phyloP scores from a whole-genome alignment of 306 rosid species.

The Spatholobus suberectus region DNA sequence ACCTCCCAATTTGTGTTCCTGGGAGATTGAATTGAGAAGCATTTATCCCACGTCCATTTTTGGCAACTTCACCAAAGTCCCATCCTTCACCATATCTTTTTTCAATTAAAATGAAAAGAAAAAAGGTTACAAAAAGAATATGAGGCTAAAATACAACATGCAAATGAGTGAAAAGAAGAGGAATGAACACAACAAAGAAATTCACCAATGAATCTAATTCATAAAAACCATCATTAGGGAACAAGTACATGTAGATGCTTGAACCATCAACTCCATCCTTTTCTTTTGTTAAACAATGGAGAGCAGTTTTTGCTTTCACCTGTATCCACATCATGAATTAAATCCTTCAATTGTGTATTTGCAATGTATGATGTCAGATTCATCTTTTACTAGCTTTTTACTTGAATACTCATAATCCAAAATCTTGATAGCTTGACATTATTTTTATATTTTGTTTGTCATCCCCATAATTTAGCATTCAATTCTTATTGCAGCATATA shows the following conservation, averaged over 20 bases:
- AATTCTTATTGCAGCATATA: neutral
- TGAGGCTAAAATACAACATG: slow-evolving; percentile 16
- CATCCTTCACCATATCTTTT: slow-evolving; percentile 98
- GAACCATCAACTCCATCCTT: slow-evolving; percentile 86
- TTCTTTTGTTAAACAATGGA: slow-evolving; percentile 67
- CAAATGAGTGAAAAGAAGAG: slow-evolving; percentile 9
- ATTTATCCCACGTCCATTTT: slow-evolving; percentile 88
- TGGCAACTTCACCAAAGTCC: slow-evolving; percentile 98
- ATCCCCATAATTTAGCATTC: slow-evolving; percentile 23
- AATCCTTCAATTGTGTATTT: slow-evolving; percentile 20
- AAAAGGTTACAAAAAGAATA: slow-evolving; percentile 27
- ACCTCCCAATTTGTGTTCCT: slow-evolving; percentile 96
- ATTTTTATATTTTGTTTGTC: slow-evolving; percentile 3
- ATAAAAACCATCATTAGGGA: slow-evolving; percentile 35
- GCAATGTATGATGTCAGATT: slow-evolving; percentile 27
- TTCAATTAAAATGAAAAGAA: slow-evolving; percentile 27
- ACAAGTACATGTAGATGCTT: slow-evolving; percentile 82
- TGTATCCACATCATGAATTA: slow-evolving; percentile 50
- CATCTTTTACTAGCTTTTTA: slow-evolving; percentile 9
- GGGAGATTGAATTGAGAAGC: slow-evolving; percentile 87
- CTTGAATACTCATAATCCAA: slow-evolving; percentile 22
- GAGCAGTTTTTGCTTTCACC: slow-evolving; percentile 72
- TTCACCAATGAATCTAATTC: slow-evolving; percentile 33
- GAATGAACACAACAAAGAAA: slow-evolving; percentile 39
- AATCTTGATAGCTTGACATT: slow-evolving; percentile 4